phyloP scores from a whole-genome alignment of 208 protist species.

The Acanthamoeba lenticulata region DNA sequence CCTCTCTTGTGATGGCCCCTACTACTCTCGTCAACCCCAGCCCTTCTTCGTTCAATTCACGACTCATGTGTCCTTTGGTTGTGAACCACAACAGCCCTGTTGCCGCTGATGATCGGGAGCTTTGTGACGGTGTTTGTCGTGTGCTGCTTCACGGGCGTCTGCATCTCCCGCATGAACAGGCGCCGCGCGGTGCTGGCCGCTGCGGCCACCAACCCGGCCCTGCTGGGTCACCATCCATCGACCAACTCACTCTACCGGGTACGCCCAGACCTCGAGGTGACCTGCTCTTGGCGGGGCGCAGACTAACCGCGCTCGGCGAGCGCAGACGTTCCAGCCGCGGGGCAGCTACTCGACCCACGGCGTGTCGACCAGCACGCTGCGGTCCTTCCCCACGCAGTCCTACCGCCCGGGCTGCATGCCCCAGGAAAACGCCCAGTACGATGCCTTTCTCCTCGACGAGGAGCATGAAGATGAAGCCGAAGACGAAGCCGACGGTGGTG shows the following conservation, averaged over 20 bases:
- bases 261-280: neutral
- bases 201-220: neutral
- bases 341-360: constrained; percentile 19
- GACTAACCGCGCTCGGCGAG: too few species aligned
- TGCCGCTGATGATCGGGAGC: constrained; percentile 54
- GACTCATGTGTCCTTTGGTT: neutral
- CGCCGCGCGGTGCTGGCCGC: neutral
- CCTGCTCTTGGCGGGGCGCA: too few species aligned
- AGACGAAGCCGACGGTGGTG: neutral
- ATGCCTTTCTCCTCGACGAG: neutral
- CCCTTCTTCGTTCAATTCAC: neutral
- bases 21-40: neutral
- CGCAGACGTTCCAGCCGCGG: constrained; percentile 36
- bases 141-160: constrained; percentile 43
- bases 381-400: constrained; percentile 7
- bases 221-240: neutral
- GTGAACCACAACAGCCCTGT: neutral
- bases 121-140: constrained; percentile 34
- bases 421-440: constrained; percentile 20
- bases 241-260: constrained; percentile 36
- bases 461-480: neutral
- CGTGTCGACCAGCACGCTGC: constrained; percentile 13
- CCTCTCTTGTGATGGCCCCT: neutral
- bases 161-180: constrained; percentile 34
- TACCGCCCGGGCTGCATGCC: constrained; percentile 50